These are phyloP conservation scores for Claviceps africana DNA, from an alignment of 2,329 filamentous ascomycete species.

Conservation along the genomic window DNA sequence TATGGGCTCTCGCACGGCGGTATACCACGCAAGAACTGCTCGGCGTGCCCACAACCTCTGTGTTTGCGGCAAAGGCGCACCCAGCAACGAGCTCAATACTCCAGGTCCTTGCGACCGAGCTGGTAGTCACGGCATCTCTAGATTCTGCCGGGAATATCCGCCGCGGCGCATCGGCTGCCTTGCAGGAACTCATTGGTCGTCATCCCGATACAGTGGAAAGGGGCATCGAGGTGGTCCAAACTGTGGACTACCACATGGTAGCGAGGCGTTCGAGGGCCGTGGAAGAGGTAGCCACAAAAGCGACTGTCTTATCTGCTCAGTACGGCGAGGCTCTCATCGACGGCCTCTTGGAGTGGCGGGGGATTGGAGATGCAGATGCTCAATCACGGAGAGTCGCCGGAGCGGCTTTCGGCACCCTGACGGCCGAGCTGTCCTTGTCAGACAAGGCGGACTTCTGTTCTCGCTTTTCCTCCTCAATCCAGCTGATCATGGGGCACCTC, in stretches of 20 bases:
- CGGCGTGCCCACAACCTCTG: conserved; percentile 37
- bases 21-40: conserved; percentile 71
- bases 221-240: conserved; percentile 77
- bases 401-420: conserved; percentile 49
- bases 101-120: conserved; percentile 66
- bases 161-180: conserved; percentile 77
- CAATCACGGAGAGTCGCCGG: conserved; percentile 60
- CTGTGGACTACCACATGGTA: conserved; percentile 85
- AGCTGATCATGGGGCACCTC: conserved; percentile 30
- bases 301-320: conserved; percentile 52
- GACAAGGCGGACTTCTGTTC: conserved; percentile 9
- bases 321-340: conserved; percentile 57
- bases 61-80: conserved; percentile 26
- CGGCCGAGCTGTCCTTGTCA: conserved; percentile 23
- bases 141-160: conserved; percentile 90
- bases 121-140: conserved; percentile 69
- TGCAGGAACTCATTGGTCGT: conserved; percentile 86
- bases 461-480: conserved; percentile 21
- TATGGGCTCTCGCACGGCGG: conserved; percentile 81
- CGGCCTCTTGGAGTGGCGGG: conserved; percentile 70
- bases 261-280: conserved; percentile 76
- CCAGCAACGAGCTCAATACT: conserved; percentile 37
- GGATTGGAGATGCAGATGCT: conserved; percentile 67
- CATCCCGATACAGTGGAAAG: conserved; percentile 74
- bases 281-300: conserved; percentile 56